A percentile compares a stretch with the other conserved stretches of the same genome.
These are phyloP conservation scores for Waltiozyma solani DNA, from an alignment of 1,139 yeast genomes.

Conservation along the genomic window DNA sequence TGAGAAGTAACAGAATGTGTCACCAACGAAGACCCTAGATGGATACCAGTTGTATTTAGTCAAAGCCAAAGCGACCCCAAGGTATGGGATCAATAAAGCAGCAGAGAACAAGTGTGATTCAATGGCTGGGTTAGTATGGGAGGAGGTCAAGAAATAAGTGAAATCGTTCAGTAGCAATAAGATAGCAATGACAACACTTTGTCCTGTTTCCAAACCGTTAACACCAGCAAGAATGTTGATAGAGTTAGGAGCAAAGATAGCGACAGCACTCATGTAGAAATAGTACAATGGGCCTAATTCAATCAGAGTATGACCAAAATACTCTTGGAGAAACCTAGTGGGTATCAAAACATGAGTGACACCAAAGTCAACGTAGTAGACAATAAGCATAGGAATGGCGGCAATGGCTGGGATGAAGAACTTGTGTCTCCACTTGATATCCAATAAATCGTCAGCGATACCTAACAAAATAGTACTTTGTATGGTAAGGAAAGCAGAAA, in stretches of 20 bases:
- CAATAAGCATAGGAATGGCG: conserved; percentile 80
- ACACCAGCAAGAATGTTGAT: conserved; percentile 94
- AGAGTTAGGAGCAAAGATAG: conserved; percentile 94
- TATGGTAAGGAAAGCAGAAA: conserved; percentile 75
- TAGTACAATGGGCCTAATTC: conserved; percentile 80
- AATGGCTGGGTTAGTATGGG: conserved; percentile 41
- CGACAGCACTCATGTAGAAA: conserved; percentile 79
- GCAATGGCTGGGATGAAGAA: conserved; percentile 93
- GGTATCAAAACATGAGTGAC: conserved; percentile 89
- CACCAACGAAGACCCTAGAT: conserved; percentile 91
- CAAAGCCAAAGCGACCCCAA: conserved; percentile 76
- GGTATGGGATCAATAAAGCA: conserved; percentile 70
- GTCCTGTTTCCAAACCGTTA: conserved; percentile 95
- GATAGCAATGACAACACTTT: conserved; percentile 67
- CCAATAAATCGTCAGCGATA: conserved; percentile 88
- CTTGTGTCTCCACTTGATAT: conserved; percentile 95
- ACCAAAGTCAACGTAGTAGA: conserved; percentile 90
- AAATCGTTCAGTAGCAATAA: conserved; percentile 68
- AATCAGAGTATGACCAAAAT: conserved; percentile 34
- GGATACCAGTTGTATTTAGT: conserved; percentile 84
- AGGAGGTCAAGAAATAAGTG: conserved; percentile 46
- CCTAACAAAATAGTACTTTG: conserved; percentile 84
- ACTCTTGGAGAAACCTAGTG: conserved; percentile 37
- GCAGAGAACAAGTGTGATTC: conserved; percentile 81
- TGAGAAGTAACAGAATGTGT: conserved; percentile 93